Base-by-base conservation (phyloP, 2,329 filamentous ascomycete species). In the Xylaria sp. region DNA sequence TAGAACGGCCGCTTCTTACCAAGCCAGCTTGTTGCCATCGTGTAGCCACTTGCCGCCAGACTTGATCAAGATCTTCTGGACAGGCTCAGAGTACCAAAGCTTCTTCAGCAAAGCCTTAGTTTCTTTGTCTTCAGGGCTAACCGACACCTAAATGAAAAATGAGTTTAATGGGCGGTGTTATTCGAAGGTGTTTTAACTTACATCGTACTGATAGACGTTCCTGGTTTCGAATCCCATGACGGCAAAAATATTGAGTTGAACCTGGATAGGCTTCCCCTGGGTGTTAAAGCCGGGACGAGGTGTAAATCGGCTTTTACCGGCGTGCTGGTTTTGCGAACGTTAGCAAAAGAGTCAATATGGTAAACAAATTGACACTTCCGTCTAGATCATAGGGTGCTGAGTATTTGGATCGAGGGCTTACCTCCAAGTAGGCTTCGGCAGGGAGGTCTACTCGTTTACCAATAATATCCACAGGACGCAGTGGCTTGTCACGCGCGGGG, bases 11-110 rank as follows among this genome's bases (percentile, higher is more conserved):
- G 24, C 51, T n/a, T 79, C 82, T 75, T 82, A 92, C 95, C 96
- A 99, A 17, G 93, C 94, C 55, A 99, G 85, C 79, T 91, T 93
- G 75, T 91, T 90, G 32, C 93, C 93, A 81, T 98, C 94, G 74
- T 89, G 94, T 64, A 98, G 87, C 87, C 91, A 93, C 50, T 73
- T 75, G 19, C 78, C 78, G 4, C 80, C 82, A 66, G 83, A 82
- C 2, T 82, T 79, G 1, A 83, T 81, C 0, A 94, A 81, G 2
- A 81, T 80, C 0, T 79, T 69, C 77, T 92, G 86, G 6, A 94
- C 85, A 0, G 81, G 79, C 1, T 85, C 82, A 0, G 90, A 91
- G 0, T 88, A 81, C 93, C 93, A 98, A 32, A 94, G 86, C 77
- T 93, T 94, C 78, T 89, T 90, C 74, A 93, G 85, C 4, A 96